A percentile compares a stretch with the other conserved stretches of the same genome.
Conservation (phyloP, 1,284 basidiomycete species). For the Boletus nobilissimus region DNA sequence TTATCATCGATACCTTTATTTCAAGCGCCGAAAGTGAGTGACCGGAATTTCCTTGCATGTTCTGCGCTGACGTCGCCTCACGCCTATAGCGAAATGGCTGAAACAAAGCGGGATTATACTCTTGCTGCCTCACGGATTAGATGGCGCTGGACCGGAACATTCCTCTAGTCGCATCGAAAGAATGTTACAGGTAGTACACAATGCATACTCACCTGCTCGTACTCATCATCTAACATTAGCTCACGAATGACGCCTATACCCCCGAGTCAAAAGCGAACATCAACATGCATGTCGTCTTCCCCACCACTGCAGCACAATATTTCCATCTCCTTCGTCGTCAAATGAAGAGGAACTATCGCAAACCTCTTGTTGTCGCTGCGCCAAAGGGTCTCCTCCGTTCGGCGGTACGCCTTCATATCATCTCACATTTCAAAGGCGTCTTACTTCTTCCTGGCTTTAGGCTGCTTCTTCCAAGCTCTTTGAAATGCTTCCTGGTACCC, state of each 20-base stretch:
- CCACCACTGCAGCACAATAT: conserved; percentile 56
- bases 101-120: conserved; percentile 91
- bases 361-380: conserved; percentile 83
- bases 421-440: not conserved
- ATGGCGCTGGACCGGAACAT: conserved; percentile 87
- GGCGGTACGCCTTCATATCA: conserved; percentile 61
- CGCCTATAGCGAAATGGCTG: conserved; percentile 87
- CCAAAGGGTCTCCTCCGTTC: conserved; percentile 86
- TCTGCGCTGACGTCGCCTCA: not conserved
- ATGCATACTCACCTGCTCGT: not conserved
- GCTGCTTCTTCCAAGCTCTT: conserved; percentile 76
- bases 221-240: conserved; percentile 50
- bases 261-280: conserved; percentile 57
- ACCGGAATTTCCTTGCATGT: not conserved
- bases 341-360: conserved; percentile 84
- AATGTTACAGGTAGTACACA: conserved; percentile 74
- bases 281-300: conserved; percentile 87
- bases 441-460: conserved; percentile 53
- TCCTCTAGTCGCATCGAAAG: conserved; percentile 87
- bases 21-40: conserved; percentile 81
- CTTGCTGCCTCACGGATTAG: conserved; percentile 77
- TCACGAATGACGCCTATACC: conserved; percentile 75
- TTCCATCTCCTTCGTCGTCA: conserved; percentile 70
- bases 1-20: conserved; percentile 90
- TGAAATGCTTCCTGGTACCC: conserved; percentile 71